Conservation (phyloP, 225 moss, liverwort and hornwort species). For the Sphagnum contortum region DNA sequence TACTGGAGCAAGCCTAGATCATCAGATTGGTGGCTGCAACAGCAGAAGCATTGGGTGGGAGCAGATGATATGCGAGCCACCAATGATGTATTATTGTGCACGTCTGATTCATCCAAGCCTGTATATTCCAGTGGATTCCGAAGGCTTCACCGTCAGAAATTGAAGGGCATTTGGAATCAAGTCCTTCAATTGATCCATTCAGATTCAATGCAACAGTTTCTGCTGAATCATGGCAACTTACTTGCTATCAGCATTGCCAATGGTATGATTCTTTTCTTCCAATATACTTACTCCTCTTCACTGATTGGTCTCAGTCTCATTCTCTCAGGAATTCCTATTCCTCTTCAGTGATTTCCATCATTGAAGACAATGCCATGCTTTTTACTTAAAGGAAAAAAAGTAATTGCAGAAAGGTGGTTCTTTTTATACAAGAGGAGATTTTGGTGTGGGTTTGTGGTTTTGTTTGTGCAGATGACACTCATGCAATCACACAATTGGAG, state of each 20-base stretch:
- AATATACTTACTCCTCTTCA: too few species aligned
- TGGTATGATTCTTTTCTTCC: conserved; percentile 7
- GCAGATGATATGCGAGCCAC: conserved; percentile 25
- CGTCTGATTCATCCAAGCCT: conserved; percentile 1
- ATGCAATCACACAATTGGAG: conserved; percentile 71
- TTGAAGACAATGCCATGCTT: too few species aligned
- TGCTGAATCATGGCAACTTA: conserved; percentile 63
- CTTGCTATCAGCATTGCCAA: conserved; percentile 31
- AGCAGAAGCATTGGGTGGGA: conserved; percentile 25
- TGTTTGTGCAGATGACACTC: conserved; percentile 24
- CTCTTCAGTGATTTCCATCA: too few species aligned
- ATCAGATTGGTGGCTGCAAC: conserved; percentile 36
- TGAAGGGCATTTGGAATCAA: conserved; percentile 64
- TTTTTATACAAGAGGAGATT: too few species aligned
- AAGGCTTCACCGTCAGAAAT: conserved; percentile 36
- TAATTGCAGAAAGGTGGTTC: too few species aligned
- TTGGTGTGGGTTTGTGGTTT: neutral
- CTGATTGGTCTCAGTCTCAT: too few species aligned
- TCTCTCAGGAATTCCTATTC: too few species aligned
- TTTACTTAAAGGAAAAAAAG: too few species aligned
- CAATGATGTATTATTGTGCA: conserved; percentile 6
- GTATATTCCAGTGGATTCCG: conserved; percentile 19
- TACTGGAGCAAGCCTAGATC: conserved; percentile 14
- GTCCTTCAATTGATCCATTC: conserved; percentile 51
- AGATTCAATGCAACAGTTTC: conserved; percentile 51